Conservation (phyloP, 257 asterid species). For the Nicotiana benthamiana region DNA sequence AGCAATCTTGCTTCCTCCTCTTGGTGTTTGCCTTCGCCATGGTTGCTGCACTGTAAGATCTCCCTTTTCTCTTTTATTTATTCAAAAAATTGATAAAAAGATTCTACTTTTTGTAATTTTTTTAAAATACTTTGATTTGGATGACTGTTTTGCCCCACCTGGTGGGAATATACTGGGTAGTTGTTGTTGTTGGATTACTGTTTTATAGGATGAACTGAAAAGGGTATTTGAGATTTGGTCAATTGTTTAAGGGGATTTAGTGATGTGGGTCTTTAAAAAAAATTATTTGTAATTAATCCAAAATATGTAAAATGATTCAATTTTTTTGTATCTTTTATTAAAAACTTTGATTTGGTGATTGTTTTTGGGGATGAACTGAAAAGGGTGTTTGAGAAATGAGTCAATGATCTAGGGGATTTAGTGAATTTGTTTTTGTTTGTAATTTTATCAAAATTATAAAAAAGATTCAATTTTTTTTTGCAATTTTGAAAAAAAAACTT, state of each 20-base stretch:
- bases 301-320: not conserved
- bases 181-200: not conserved
- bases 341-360: not conserved
- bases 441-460: no score
- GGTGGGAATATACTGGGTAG: no score
- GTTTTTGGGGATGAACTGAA: not conserved
- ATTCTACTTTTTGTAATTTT: not conserved
- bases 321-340: no score
- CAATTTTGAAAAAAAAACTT: not conserved
- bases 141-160: no score
- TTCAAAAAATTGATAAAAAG: not conserved
- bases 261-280: no score
- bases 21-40: constrained; percentile 75
- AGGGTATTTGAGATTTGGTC: not conserved
- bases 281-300: no score
- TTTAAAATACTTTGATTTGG: not conserved
- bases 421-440: not conserved
- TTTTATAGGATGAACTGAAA: not conserved
- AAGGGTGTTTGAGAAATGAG: no score
- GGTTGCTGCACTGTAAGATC: constrained; percentile 77
- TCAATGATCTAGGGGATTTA: not conserved
- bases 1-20: constrained; percentile 71
- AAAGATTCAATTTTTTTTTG: not conserved
- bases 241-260: not conserved
- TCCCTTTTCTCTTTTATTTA: not conserved